Conservation (phyloP, 306 rosid genomes). For the Oxytropis ochrocephala region DNA sequence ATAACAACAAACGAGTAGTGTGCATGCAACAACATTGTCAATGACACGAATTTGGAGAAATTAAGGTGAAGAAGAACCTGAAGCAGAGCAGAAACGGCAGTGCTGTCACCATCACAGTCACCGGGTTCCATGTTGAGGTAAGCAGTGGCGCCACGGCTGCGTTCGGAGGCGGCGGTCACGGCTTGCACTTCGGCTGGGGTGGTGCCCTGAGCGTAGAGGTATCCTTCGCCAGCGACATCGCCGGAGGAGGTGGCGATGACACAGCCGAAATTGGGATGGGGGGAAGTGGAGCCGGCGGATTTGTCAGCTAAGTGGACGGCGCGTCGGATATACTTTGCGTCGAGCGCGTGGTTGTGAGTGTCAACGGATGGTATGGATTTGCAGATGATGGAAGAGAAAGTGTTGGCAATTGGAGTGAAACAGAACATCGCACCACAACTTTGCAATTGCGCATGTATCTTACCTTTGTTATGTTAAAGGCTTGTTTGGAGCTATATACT, state of each 20-base stretch:
- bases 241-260: conserved; percentile 55
- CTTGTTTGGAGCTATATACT: no score
- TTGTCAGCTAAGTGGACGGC: conserved; percentile 67
- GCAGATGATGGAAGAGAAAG: conserved; percentile 38
- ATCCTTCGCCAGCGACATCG: conserved; percentile 65
- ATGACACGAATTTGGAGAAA: background rate
- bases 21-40: background rate
- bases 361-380: conserved; percentile 34
- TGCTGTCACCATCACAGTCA: conserved; percentile 71
- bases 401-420: conserved; percentile 14
- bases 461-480: no score
- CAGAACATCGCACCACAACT: background rate
- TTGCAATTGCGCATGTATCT: background rate
- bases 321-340: conserved; percentile 51
- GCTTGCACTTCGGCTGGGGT: conserved; percentile 79
- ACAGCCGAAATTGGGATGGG: conserved; percentile 92
- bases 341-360: conserved; percentile 23
- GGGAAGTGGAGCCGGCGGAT: conserved; percentile 79
- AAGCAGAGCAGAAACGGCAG: conserved; percentile 74
- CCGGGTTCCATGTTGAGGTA: conserved; percentile 90
- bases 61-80: conserved; percentile 39
- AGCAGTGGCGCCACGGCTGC: conserved; percentile 53
- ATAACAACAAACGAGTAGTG: background rate
- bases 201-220: conserved; percentile 88
- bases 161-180: conserved; percentile 47